Evolutionary conservation across 2,329 filamentous ascomycete genomes (phyloP).

Genomic region (Pseudocercospora cruenta): DNA sequence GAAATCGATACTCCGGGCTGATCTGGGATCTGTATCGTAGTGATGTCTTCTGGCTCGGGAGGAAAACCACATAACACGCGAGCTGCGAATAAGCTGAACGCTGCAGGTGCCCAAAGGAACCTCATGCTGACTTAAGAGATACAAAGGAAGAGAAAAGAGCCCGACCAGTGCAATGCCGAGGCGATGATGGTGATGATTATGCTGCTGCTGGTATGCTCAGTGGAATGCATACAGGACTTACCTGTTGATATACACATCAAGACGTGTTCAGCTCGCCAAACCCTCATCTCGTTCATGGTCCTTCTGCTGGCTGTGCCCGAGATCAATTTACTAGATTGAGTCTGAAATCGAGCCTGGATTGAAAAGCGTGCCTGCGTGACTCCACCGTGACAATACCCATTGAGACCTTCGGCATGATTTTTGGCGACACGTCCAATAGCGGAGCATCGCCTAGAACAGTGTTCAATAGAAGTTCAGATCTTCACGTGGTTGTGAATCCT

Average conservation of each 20-base stretch:
- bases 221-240: slow-evolving; percentile 12
- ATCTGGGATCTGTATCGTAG: slow-evolving; percentile 16
- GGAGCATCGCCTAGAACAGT: not conserved
- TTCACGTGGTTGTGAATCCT: slow-evolving; percentile 2
- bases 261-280: slow-evolving; percentile 3
- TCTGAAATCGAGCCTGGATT: not conserved
- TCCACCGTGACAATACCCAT: not conserved
- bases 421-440: slow-evolving; percentile 11
- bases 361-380: not conserved
- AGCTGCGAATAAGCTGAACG: slow-evolving; percentile 10
- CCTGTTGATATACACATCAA: slow-evolving; percentile 17
- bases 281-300: not conserved
- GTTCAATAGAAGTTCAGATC: not conserved
- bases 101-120: not conserved
- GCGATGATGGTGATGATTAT: not conserved
- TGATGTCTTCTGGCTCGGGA: slow-evolving; percentile 17
- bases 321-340: not conserved
- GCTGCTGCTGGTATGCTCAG: not conserved
- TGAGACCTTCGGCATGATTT: not conserved
- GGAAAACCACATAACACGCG: slow-evolving; percentile 22
- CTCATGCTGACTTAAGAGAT: slow-evolving; percentile 2
- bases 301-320: slow-evolving; percentile 1
- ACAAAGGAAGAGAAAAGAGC: not conserved
- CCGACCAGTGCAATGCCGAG: not conserved
- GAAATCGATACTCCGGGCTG: slow-evolving; percentile 30